These are phyloP conservation scores for Ophiocordyceps unilateralis DNA, from an alignment of 2,329 filamentous ascomycete species.

Conservation along the genomic window DNA sequence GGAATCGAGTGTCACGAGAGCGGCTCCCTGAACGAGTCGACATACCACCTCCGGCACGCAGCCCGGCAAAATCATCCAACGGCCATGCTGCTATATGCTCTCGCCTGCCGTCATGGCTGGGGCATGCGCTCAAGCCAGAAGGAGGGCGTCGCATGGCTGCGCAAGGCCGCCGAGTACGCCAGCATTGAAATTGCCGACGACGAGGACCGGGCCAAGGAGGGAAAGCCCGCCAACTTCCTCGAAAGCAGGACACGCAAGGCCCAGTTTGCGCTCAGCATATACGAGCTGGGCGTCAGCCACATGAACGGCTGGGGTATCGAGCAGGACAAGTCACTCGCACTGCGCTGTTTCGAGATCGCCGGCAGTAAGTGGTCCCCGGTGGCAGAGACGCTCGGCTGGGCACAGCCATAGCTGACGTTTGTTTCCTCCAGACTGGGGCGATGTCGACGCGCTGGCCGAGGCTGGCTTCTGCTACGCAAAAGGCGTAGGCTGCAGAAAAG, in stretches of 20 bases:
- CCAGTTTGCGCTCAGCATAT: conserved; percentile 88
- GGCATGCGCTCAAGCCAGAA: conserved; percentile 84
- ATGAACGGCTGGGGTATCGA: conserved; percentile 98
- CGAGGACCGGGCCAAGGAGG: conserved; percentile 46
- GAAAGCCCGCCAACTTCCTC: conserved; percentile 44
- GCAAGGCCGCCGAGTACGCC: conserved; percentile 74
- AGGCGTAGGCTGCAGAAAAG: conserved; percentile 86
- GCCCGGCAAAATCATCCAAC: conserved; percentile 75
- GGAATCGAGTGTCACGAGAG: conserved; percentile 82
- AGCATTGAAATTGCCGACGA: conserved; percentile 72
- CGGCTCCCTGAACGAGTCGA: conserved; percentile 79
- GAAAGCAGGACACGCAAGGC: conserved; percentile 74
- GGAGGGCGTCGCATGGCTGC: conserved; percentile 83
- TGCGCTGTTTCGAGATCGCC: conserved; percentile 93
- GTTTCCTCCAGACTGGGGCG: conserved; percentile 59
- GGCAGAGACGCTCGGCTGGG: background rate
- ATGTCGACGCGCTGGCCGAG: conserved; percentile 84
- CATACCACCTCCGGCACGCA: conserved; percentile 84
- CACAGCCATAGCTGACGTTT: background rate
- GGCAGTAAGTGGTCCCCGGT: conserved; percentile 39
- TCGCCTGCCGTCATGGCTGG: conserved; percentile 94
- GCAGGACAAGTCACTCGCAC: conserved; percentile 72
- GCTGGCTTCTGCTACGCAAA: conserved; percentile 93
- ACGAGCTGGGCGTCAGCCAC: conserved; percentile 89
- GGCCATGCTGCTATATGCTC: conserved; percentile 87